These are phyloP conservation scores for Hordeum pubiflorum DNA, from an alignment of 202 grass and related monocot species.

Conservation along the genomic window DNA sequence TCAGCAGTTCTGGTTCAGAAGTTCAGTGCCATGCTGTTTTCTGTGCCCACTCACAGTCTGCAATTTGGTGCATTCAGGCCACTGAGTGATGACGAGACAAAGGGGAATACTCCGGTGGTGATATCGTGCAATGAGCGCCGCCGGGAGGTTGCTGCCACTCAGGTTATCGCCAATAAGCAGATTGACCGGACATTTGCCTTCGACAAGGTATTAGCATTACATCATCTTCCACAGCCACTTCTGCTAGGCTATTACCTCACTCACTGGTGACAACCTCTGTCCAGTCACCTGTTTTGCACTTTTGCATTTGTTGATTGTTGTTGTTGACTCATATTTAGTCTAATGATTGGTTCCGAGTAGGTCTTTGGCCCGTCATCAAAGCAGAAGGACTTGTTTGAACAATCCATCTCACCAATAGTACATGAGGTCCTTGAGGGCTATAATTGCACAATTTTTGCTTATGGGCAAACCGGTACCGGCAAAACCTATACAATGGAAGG, in stretches of 20 bases:
- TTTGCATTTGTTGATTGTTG: constrained; percentile 14
- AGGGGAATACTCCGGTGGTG: constrained; percentile 67
- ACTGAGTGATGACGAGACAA: constrained; percentile 83
- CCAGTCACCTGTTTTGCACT: background rate
- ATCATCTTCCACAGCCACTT: constrained; percentile 18
- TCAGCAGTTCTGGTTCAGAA: constrained; percentile 12
- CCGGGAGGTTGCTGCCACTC: constrained; percentile 66
- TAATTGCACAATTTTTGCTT: constrained; percentile 98
- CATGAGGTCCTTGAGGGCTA: constrained; percentile 98
- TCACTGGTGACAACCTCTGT: background rate
- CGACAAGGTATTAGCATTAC: constrained; percentile 72
- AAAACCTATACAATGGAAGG: constrained; percentile 99
- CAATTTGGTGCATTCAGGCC: constrained; percentile 46
- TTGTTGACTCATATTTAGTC: constrained; percentile 17
- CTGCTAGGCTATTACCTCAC: background rate
- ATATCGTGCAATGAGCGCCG: constrained; percentile 84
- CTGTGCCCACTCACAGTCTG: constrained; percentile 15
- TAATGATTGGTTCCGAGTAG: constrained; percentile 31
- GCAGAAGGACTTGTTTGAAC: constrained; percentile 91
- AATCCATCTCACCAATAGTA: constrained; percentile 83
- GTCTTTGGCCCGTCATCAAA: constrained; percentile 81
- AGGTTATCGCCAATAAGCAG: constrained; percentile 90
- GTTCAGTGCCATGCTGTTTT: constrained; percentile 8
- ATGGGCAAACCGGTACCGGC: constrained; percentile 89
- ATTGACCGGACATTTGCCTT: constrained; percentile 84